phyloP scores from a whole-genome alignment of 768 basidiomycete species.

The Lanmaoa rubissima region DNA sequence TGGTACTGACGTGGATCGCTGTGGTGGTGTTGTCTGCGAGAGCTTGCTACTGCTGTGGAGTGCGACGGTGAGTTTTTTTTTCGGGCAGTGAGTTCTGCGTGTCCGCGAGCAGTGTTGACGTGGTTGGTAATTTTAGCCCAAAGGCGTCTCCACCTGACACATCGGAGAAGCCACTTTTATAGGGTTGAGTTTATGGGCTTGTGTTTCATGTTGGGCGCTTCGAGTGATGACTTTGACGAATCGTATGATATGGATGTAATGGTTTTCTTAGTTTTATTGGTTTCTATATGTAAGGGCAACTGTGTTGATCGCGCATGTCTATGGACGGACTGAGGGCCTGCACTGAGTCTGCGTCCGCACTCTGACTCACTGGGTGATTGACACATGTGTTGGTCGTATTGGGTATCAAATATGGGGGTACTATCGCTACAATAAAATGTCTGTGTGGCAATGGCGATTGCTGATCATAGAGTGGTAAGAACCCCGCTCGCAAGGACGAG shows the following conservation, averaged over 20 bases:
- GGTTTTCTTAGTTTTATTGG: not conserved
- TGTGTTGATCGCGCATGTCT: not conserved
- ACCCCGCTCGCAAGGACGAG: slow-evolving; percentile 22
- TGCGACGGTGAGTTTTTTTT: slow-evolving; percentile 37
- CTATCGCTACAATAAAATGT: slow-evolving; percentile 18
- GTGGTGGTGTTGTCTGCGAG: slow-evolving; percentile 61
- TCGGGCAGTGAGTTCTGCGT: not conserved
- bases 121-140: slow-evolving; percentile 4
- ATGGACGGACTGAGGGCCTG: too few relatives aligned
- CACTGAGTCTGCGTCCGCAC: not conserved
- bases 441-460: not conserved
- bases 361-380: not conserved
- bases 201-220: not conserved
- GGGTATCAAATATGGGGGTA: slow-evolving; percentile 1
- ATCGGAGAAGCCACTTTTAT: not conserved
- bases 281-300: not conserved
- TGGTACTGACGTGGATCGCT: slow-evolving; percentile 56
- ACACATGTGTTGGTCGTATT: not conserved
- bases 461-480: slow-evolving; percentile 15
- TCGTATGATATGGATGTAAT: not conserved
- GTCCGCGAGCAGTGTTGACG: slow-evolving; percentile 3
- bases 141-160: not conserved
- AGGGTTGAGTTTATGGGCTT: not conserved
- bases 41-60: slow-evolving; percentile 67
- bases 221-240: not conserved